Base-by-base conservation (phyloP, 1,139 yeast species). In the Pichia sp. region DNA sequence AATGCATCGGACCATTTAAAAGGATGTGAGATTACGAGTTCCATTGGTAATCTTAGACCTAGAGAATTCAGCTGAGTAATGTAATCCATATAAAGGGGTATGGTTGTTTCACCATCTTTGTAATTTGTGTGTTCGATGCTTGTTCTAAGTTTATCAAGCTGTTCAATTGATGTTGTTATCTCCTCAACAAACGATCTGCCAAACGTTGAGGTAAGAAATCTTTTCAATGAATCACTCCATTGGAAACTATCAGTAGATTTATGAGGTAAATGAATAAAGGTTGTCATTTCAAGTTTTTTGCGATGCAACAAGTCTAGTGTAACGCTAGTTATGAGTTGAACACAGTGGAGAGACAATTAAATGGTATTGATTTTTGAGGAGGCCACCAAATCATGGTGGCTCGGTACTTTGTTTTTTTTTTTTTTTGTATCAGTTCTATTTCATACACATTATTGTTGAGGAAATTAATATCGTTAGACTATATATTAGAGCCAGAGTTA, bases 1-100 rank as follows among this genome's bases (percentile, higher is more conserved):
- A 77, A 81, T 7, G 91, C 82, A 58, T 89, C 95, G 49, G 66
- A 67, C 98, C 98, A 91, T 1, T 77, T 71, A 60, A 89, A 89
- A 39, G 74, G 71, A 33, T 83, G 14, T 19, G 37, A 12, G 12
- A 39, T 12, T 1, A 44, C 41, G 2, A 36, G 22, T 28, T 35
- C 35, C 72, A 82, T 72, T 0, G 95, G 91, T 15, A 89, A 61
- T 43, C 96, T 68, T 51, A 85, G 63, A 50, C 84, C 91, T 38
- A 91, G 63, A 17, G 86, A 72, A 54, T 89, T 96, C 49, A 91
- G 60, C 58, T 84, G 94, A 23, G 86, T 84, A 55, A 81, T 86
- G 61, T 91, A 91, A 44, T 74, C 72, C 56, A 75, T 79, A 48
- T 82, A 70, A 39, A 81, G 64, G 1, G 76, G 74, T 0, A 74